Conservation (phyloP, 306 rosid genomes). For the Parietaria judaica region DNA sequence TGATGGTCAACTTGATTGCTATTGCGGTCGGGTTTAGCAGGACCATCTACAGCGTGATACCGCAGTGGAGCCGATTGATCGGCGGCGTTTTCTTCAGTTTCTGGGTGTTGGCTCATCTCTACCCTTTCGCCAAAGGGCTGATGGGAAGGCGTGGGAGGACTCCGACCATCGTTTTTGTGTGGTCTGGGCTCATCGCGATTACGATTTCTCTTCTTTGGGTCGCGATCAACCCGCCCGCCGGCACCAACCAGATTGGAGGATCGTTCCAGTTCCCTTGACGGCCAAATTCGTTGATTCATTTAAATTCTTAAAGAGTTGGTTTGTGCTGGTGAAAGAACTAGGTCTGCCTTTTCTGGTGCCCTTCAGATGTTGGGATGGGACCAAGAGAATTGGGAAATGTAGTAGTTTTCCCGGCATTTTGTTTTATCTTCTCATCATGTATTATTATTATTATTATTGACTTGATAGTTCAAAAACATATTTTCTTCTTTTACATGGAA, state of each 20-base stretch:
- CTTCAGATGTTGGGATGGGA: conserved; percentile 14
- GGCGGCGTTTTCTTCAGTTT: conserved; percentile 99
- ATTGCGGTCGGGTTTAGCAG: conserved; percentile 89
- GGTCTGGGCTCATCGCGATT: conserved; percentile 93
- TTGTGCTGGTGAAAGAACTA: conserved; percentile 21
- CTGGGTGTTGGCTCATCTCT: conserved; percentile 90
- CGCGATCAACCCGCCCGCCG: conserved; percentile 86
- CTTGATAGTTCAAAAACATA: neutral
- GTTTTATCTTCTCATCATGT: conserved; percentile 6
- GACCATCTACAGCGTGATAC: conserved; percentile 78
- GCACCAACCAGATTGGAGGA: conserved; percentile 68
- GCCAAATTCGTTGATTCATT: conserved; percentile 17
- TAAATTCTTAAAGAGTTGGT: conserved; percentile 21
- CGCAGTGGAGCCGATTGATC: conserved; percentile 78
- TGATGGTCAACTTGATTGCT: conserved; percentile 81
- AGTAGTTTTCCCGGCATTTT: conserved; percentile 22
- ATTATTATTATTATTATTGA: conserved; percentile 3
- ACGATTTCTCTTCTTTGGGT: conserved; percentile 97
- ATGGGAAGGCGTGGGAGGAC: conserved; percentile 96
- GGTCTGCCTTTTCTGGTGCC: conserved; percentile 18
- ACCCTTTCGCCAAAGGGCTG: conserved; percentile 90
- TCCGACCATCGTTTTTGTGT: conserved; percentile 95
- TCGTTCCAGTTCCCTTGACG: conserved; percentile 75
- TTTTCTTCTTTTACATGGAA: conserved; percentile 7
- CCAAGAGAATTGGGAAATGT: conserved; percentile 14